Conservation (phyloP, 1,139 yeast species). For the Nakaseomyces glabratus region DNA sequence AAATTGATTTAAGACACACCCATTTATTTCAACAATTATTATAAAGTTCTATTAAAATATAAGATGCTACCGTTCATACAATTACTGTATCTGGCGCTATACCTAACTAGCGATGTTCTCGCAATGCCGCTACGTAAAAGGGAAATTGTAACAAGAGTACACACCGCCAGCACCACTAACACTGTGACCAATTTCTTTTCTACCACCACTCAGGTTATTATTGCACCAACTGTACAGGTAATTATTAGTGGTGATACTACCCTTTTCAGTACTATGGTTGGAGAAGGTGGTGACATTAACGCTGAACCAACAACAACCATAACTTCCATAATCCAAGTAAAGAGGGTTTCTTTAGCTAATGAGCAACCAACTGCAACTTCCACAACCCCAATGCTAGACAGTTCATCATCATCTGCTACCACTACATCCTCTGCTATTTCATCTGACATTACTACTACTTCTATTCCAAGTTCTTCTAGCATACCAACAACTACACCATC, state of each 20-base stretch:
- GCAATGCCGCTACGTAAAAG: too few relatives aligned
- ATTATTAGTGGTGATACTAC: constrained; percentile 55
- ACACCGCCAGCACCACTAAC: constrained; percentile 49
- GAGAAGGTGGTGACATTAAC: constrained; percentile 29
- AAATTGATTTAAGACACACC: too few relatives aligned
- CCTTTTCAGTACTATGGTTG: constrained; percentile 45
- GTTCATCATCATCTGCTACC: constrained; percentile 10
- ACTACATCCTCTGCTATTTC: constrained; percentile 11
- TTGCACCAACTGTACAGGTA: constrained; percentile 60
- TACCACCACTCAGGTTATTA: constrained; percentile 51
- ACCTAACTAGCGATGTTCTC: too few relatives aligned
- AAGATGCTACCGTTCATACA: too few relatives aligned
- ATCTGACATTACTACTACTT: constrained; percentile 9
- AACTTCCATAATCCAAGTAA: constrained; percentile 13
- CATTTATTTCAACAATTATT: too few relatives aligned
- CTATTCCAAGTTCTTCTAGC: not conserved
- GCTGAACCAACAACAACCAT: constrained; percentile 31
- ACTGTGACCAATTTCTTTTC: constrained; percentile 45
- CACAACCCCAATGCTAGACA: constrained; percentile 11
- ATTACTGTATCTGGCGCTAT: too few relatives aligned
- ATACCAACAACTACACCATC: not conserved
- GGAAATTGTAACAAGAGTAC: constrained; percentile 46
- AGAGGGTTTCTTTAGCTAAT: constrained; percentile 2
- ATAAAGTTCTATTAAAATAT: too few relatives aligned
- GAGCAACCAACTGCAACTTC: constrained; percentile 11